Evolutionary conservation across 75 land plant species (phyloP), one percentile per base, ranked within the genome.

Genomic region (Cunninghamia lanceolata): DNA sequence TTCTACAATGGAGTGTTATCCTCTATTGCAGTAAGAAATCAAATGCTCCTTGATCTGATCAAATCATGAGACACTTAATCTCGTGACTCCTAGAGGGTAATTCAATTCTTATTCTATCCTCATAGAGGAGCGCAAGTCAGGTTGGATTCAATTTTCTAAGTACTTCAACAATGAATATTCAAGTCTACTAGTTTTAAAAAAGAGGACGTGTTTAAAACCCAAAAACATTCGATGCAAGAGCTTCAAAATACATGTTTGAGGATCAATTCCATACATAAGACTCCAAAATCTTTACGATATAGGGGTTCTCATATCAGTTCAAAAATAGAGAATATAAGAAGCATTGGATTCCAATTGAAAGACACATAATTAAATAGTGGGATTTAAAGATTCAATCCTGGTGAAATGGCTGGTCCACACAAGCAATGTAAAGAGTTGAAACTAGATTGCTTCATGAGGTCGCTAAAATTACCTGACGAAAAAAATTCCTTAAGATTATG

Each of bases 201-300:
- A 82, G 14, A 17, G 85, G 28, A 13, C 30, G 11, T 30, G 6
- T 28, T 85, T 71, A 0, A 81, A 43, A 59, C 50, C 71, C 15
- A 79, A 71, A 70, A 35, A 73, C 11, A 38, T n/a, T 1, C 50
- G 42, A 68, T 52, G 84, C 43, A 85, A 25, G 86, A 15, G 21
- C 76, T 47, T 59, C 25, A 59, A 59, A 63, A 13, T 50, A 50
- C 53, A 50, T 50, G 2, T 50, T 13, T 50, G 1, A 50, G 16
- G 1, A 78, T 78, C 3, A 36, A 39, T 36, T 78, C n/a, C 85
- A 75, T 53, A 97, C 99, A n/a, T n/a, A n/a, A n/a, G n/a, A n/a
- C n/a, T n/a, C n/a, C n/a, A n/a, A n/a, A n/a, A n/a, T n/a, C n/a
- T n/a, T n/a, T n/a, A n/a, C n/a, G n/a, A n/a, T n/a, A n/a, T n/a